Percentiles rank a stretch among this genome's conserved stretches.
phyloP scores from a whole-genome alignment of 1,284 basidiomycete genomes.

The Malassezia equina region DNA sequence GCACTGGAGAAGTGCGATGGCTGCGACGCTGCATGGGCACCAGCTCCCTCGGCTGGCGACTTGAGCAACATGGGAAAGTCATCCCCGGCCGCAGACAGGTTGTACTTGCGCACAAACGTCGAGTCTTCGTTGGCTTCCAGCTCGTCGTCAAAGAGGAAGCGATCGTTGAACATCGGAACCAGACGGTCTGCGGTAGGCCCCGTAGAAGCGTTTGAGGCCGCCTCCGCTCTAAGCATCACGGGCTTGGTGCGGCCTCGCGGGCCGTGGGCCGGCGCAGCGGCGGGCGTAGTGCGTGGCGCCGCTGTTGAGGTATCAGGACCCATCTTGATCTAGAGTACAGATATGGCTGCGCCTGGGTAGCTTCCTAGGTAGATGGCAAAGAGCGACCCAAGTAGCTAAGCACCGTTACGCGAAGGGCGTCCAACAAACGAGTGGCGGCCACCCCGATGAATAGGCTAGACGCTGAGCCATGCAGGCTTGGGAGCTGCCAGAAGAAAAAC shows the following conservation, averaged over 20 bases:
- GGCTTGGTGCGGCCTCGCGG: not conserved
- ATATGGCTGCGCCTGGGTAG: not conserved
- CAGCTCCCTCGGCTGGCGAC: constrained; percentile 5
- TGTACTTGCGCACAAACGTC: constrained; percentile 46
- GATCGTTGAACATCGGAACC: constrained; percentile 40
- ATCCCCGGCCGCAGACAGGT: constrained; percentile 38
- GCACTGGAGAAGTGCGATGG: constrained; percentile 83
- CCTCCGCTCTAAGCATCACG: not conserved
- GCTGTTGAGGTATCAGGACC: not conserved
- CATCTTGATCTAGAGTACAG: not conserved
- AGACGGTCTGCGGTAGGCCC: constrained; percentile 17
- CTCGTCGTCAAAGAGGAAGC: constrained; percentile 44
- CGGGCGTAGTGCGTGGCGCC: not conserved
- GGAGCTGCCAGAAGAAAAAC: constrained; percentile 5
- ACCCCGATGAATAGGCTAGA: not conserved
- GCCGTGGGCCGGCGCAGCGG: not conserved
- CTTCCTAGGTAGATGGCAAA: not conserved
- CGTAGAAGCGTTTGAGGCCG: not conserved
- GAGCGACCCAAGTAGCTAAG: not conserved
- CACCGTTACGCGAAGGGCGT: not conserved
- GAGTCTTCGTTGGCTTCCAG: constrained; percentile 42
- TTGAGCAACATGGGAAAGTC: constrained; percentile 58
- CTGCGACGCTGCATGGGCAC: constrained; percentile 25
- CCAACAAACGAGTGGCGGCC: not conserved
- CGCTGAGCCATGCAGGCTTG: not conserved